phyloP scores from a whole-genome alignment of 495 filamentous ascomycete genomes.

The Cetradonia linearis region DNA sequence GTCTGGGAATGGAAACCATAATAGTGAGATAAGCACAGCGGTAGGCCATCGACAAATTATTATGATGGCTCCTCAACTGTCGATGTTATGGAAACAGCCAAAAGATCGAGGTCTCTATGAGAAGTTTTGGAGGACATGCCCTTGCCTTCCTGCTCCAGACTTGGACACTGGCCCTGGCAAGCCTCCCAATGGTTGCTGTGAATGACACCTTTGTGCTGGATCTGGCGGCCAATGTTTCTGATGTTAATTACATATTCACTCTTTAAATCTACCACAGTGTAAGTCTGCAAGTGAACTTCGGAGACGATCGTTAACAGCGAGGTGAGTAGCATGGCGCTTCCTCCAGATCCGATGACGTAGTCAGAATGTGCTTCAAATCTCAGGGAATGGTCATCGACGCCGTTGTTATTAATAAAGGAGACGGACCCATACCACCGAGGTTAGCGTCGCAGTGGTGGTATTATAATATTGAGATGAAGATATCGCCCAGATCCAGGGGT shows the following conservation, averaged over 20 bases:
- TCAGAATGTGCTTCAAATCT: conserved; percentile 1
- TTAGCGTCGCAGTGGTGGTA: conserved; percentile 1
- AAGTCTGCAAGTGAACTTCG: neutral
- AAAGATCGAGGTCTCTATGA: neutral
- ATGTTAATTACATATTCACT: neutral
- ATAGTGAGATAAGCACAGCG: neutral
- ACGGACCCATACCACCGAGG: conserved; percentile 3
- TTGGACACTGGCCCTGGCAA: neutral
- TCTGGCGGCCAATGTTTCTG: neutral
- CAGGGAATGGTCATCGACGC: conserved; percentile 4
- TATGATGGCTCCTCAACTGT: neutral
- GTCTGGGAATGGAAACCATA: neutral
- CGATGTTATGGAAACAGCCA: neutral
- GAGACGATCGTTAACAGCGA: neutral
- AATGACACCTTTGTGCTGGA: neutral
- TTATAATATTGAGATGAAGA: neutral
- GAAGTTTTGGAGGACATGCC: neutral
- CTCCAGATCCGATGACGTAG: neutral
- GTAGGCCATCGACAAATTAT: neutral
- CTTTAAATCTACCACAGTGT: neutral
- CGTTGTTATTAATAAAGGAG: conserved; percentile 3
- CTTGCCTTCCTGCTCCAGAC: neutral
- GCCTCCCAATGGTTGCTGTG: neutral
- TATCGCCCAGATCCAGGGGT: neutral
- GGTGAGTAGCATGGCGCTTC: neutral